Base-by-base conservation (phyloP, 345 rosid species). In the Fremontodendron californicum region DNA sequence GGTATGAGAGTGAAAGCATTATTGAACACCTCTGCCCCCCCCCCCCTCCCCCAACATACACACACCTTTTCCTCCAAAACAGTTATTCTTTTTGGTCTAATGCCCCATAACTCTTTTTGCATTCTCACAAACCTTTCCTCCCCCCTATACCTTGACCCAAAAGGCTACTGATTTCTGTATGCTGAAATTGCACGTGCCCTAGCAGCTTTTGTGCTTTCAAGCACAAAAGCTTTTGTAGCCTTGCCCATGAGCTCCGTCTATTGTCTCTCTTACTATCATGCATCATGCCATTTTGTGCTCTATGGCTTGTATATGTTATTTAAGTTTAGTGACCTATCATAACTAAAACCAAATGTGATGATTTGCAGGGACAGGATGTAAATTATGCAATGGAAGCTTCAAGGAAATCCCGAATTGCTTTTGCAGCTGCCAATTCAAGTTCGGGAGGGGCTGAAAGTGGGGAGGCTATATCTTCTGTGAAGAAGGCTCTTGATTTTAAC, bases 311-410 rank as follows among this genome's bases (percentile, higher is more conserved):
- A 40, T 55, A 33, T 46, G 33, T 46, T 75, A 9, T 43, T 58
- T 21, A 60, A 27, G 40, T 19, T 29, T 19, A 19, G 15, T 18
- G 78, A 16, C 68, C 4, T 8, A 8, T 49, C 25, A 9, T 58
- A 33, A 54, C 25, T 35, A 40, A 66, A 25, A 77, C 11, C 43
- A 58, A 81, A 66, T 77, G 64, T 73, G 74, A 51, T 80, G 76
- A 49, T 60, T 82, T 85, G 75, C 94, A 96, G 98, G 75, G 90
- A 9, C 97, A 92, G 70, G 89, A 96, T 65, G 90, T 90, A 73
- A 87, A 81, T 83, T 85, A 80, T 85, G 98, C 97, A 39, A 90
- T 96, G 97, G 98, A 94, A 75, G 99, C 99, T 78, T 88, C 99
- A 18, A 92, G 91, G 81, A 96, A 89, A 84, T 91, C 97, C 39